phyloP scores from a whole-genome alignment of 1,284 basidiomycete species.

The Bjerkandera adusta region DNA sequence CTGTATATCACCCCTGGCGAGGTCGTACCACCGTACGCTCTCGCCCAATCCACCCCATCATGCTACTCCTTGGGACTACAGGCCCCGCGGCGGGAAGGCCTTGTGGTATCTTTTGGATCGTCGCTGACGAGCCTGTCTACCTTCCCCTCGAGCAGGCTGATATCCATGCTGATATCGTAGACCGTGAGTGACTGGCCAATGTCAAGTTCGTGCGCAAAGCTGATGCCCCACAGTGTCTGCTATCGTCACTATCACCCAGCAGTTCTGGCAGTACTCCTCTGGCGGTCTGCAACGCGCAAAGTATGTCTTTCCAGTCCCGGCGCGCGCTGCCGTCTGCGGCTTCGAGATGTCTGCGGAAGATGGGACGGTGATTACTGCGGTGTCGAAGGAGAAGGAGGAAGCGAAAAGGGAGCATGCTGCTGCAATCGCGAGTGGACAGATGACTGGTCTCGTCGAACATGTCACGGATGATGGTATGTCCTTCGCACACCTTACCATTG shows the following conservation, averaged over 20 bases:
- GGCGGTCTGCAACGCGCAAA: constrained; percentile 14
- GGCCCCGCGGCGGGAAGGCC: no score
- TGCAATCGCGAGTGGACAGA: constrained; percentile 39
- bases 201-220: no score
- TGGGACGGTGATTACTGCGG: constrained; percentile 40
- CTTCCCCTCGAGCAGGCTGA: constrained; percentile 4
- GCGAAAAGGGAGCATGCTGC: constrained; percentile 42
- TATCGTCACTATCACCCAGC: constrained; percentile 44
- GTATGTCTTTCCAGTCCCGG: constrained; percentile 62
- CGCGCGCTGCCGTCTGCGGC: constrained; percentile 44
- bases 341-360: constrained; percentile 45
- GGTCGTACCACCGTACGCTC: no score
- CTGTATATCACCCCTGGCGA: no score
- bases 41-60: no score
- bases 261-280: constrained; percentile 11
- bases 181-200: neutral
- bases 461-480: constrained; percentile 51
- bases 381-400: constrained; percentile 45
- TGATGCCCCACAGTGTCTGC: constrained; percentile 40
- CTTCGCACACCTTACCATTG: neutral
- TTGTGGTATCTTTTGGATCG: no score
- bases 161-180: constrained; percentile 1
- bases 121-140: no score
- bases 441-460: constrained; percentile 46
- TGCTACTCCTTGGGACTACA: no score